Evolutionary conservation across 768 basidiomycete species (phyloP).

Genomic region (Mycena rosella): DNA sequence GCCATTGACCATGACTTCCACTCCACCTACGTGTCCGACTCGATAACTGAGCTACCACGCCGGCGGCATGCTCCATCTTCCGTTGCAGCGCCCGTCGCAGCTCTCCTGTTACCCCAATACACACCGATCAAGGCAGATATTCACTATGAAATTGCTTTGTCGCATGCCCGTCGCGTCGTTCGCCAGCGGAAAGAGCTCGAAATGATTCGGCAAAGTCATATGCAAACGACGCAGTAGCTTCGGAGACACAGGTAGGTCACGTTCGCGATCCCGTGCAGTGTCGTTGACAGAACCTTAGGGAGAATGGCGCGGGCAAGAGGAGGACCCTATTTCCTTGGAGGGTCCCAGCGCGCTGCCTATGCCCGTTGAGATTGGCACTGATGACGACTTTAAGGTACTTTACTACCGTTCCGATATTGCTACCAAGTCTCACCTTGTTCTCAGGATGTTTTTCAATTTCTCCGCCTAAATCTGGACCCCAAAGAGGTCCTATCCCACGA

Average conservation of each 20-base stretch:
- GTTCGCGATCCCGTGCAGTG: background rate
- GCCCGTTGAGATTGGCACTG: slow-evolving; percentile 34
- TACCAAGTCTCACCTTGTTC: background rate
- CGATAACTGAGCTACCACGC: slow-evolving; percentile 22
- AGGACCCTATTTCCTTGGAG: slow-evolving; percentile 32
- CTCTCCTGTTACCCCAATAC: slow-evolving; percentile 22
- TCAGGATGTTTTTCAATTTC: slow-evolving; percentile 33
- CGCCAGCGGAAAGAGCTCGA: slow-evolving; percentile 29
- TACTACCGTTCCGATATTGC: background rate
- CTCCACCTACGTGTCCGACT: slow-evolving; percentile 16
- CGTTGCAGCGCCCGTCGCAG: slow-evolving; percentile 4
- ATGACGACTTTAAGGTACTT: slow-evolving; percentile 26
- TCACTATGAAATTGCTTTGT: slow-evolving; percentile 25
- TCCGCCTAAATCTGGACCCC: slow-evolving; percentile 30
- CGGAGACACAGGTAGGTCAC: slow-evolving; percentile 23
- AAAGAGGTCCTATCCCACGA: slow-evolving; percentile 25
- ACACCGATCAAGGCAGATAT: slow-evolving; percentile 24
- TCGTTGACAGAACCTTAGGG: slow-evolving; percentile 4
- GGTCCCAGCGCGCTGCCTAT: slow-evolving; percentile 28
- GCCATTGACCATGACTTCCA: slow-evolving; percentile 17
- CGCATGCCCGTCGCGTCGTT: slow-evolving; percentile 13
- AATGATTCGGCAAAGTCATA: background rate
- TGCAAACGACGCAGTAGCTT: slow-evolving; percentile 6
- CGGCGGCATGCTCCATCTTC: background rate
- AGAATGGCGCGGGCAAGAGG: slow-evolving; percentile 25